Conservation (phyloP, 2,329 filamentous ascomycete genomes). For the Penicillium sclerotiorum region DNA sequence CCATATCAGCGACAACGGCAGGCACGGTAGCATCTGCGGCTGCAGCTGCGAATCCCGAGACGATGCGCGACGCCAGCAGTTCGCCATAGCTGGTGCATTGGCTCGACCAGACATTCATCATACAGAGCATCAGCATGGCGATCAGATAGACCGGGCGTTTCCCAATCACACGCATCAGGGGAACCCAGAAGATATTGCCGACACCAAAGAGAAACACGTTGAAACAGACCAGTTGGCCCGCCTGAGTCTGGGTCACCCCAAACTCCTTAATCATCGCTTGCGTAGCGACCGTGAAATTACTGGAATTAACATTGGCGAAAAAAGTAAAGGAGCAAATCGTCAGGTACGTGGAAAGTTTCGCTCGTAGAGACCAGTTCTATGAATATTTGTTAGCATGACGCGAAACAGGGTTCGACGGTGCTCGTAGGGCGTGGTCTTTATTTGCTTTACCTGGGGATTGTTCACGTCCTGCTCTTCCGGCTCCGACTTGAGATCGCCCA, state of each 20-base stretch:
- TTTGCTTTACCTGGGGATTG: constrained; percentile 21
- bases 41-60: constrained; percentile 31
- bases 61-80: constrained; percentile 30
- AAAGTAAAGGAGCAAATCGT: constrained; percentile 45
- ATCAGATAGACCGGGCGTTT: constrained; percentile 43
- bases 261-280: constrained; percentile 35
- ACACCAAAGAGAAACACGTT: constrained; percentile 31
- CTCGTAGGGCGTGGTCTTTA: too few relatives aligned
- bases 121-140: constrained; percentile 34
- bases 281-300: constrained; percentile 43
- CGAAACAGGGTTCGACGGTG: too few relatives aligned
- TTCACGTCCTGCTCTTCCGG: constrained; percentile 12
- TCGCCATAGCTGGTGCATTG: constrained; percentile 28
- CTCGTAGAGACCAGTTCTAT: constrained; percentile 26
- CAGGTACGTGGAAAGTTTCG: constrained; percentile 32
- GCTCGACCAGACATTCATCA: constrained; percentile 40
- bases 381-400: background rate
- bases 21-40: constrained; percentile 42
- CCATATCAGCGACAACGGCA: constrained; percentile 40
- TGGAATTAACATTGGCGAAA: constrained; percentile 43
- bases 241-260: constrained; percentile 24
- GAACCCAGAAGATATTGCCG: constrained; percentile 30
- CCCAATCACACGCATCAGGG: constrained; percentile 31
- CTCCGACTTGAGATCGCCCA: constrained; percentile 6
- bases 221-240: constrained; percentile 28